These are phyloP conservation scores for Lodderomyces oxycetoniae DNA, from an alignment of 1,139 yeast genomes.

Conservation along the genomic window DNA sequence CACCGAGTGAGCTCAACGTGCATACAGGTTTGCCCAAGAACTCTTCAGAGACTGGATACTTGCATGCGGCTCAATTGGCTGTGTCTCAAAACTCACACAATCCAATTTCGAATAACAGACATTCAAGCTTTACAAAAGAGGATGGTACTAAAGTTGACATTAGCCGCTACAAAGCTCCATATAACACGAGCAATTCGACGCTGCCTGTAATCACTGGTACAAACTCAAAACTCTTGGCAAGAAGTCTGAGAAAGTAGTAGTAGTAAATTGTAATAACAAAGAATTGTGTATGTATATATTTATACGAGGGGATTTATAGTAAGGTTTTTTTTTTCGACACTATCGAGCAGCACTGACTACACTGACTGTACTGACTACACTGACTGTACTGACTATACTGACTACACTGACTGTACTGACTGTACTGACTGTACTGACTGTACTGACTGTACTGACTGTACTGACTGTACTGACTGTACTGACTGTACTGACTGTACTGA, in stretches of 20 bases:
- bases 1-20: slow-evolving; percentile 22
- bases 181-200: slow-evolving; percentile 5
- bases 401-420: too few relatives aligned
- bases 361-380: too few relatives aligned
- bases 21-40: slow-evolving; percentile 31
- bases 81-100: slow-evolving; percentile 32
- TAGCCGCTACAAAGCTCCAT: slow-evolving; percentile 1
- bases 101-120: slow-evolving; percentile 22
- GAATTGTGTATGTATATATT: too few relatives aligned
- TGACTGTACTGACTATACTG: too few relatives aligned
- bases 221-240: slow-evolving; percentile 42
- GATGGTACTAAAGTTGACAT: slow-evolving; percentile 14
- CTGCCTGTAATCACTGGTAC: slow-evolving; percentile 29
- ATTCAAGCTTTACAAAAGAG: slow-evolving; percentile 38
- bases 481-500: too few relatives aligned
- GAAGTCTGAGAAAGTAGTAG: slow-evolving; percentile 38
- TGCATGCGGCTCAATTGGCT: slow-evolving; percentile 45
- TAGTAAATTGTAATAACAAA: background rate
- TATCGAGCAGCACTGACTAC: too few relatives aligned
- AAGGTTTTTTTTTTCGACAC: too few relatives aligned
- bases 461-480: too few relatives aligned
- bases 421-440: too few relatives aligned
- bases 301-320: too few relatives aligned
- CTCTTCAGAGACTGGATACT: slow-evolving; percentile 22
- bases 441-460: too few relatives aligned